Percentiles rank a stretch among this genome's conserved stretches.
phyloP scores from a whole-genome alignment of 1,139 yeast genomes.

The Eremothecium gossypii region DNA sequence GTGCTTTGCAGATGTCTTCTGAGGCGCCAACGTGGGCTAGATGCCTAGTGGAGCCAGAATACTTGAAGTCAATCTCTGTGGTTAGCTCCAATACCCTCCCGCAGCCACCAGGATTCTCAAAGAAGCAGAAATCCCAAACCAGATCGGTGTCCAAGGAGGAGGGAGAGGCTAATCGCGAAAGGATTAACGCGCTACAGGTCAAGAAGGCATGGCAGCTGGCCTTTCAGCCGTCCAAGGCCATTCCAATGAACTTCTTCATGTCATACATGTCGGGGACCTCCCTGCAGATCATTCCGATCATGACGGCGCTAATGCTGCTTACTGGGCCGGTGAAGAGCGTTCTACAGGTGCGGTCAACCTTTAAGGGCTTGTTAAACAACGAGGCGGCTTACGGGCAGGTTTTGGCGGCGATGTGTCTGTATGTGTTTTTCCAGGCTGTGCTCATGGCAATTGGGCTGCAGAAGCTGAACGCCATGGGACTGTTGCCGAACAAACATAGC shows the following conservation, averaged over 20 bases:
- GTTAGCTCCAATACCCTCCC: slow-evolving; percentile 13
- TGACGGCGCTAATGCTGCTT: slow-evolving; percentile 81
- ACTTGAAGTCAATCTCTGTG: slow-evolving; percentile 7
- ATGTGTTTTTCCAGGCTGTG: slow-evolving; percentile 50
- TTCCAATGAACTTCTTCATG: slow-evolving; percentile 87
- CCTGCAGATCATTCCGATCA: slow-evolving; percentile 79
- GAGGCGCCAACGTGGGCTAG: slow-evolving; percentile 17
- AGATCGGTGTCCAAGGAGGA: slow-evolving; percentile 8
- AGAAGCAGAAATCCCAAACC: slow-evolving; percentile 6
- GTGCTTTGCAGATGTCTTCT: slow-evolving; percentile 5
- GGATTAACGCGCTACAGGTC: slow-evolving; percentile 37
- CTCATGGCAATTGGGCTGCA: slow-evolving; percentile 72
- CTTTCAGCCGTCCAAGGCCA: slow-evolving; percentile 67
- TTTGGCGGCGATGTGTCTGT: slow-evolving; percentile 39
- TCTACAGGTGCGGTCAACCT: slow-evolving; percentile 41
- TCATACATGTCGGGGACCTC: slow-evolving; percentile 91
- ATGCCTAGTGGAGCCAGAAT: slow-evolving; percentile 11
- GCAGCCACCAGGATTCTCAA: slow-evolving; percentile 21
- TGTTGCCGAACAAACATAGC: slow-evolving; percentile 75
- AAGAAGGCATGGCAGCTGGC: slow-evolving; percentile 87
- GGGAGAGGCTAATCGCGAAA: slow-evolving; percentile 8
- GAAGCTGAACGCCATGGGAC: slow-evolving; percentile 81
- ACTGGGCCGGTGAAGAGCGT: slow-evolving; percentile 72
- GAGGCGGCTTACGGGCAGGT: slow-evolving; percentile 38
- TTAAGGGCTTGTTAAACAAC: slow-evolving; percentile 33